Evolutionary conservation across 495 filamentous ascomycete species (phyloP), one percentile per base, ranked within the genome.

Genomic region (Penicillium bialowiezense): DNA sequence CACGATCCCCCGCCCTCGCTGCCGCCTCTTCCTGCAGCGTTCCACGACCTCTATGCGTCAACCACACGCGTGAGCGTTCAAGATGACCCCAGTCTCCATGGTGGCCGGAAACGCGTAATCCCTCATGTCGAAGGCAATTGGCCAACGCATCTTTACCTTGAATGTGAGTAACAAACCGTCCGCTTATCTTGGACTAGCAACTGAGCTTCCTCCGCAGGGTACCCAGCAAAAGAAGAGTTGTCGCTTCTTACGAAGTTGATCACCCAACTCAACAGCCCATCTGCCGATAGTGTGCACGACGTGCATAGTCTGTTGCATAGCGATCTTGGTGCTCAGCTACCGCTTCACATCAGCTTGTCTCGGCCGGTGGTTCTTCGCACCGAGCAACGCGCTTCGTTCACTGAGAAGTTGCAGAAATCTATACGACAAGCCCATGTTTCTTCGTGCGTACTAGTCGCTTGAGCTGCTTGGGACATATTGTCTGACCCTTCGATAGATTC

Each of bases 41-140:
- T 98, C 68, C 86, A 91, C 67, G 87, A 96, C 64, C 77, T 96
- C 50, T 97, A 97, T 72, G 86, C 90, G n/a, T 85, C 70, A 1
- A 70, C 81, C 35, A 80, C 84, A 42, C 80, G 91, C 32, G 70
- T 85, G 44, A 88, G 87, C 63, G 85, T 83, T 20, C 70, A 70
- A 50, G 93, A 98, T 68, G 86, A 95, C 54, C 91, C 93, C 0
- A 71, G 72, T 45, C 75, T 98, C 24, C 93, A 98, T 67, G 85
- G 84, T 23, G 93, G 93, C 23, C 81, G 91, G 34, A 87, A 84
- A 60, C 78, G 93, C 19, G 79, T 81, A 34, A 87, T 82, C 34
- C 91, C 93, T 2, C 93, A 98, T 67, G 71, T 92, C 10, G 80
- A 87, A 42, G 93, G 93, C 18, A 88, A 88, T 69, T 98, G 93